Evolutionary conservation across 2,329 filamentous ascomycete genomes (phyloP), one percentile per base, ranked within the genome.

Genomic region (Scedosporium minutisporum): DNA sequence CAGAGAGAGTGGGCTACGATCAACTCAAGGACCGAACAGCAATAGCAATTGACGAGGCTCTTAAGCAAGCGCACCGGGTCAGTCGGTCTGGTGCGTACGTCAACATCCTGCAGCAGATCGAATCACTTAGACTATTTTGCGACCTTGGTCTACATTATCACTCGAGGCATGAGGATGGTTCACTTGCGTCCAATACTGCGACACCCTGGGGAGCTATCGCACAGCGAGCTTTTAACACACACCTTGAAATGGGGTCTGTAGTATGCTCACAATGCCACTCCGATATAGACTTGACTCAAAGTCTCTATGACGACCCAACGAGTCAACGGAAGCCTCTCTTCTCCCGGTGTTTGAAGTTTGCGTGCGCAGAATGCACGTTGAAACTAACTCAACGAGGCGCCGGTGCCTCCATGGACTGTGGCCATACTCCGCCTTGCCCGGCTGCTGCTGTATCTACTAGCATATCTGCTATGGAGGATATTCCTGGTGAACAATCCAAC

Each of bases 81-180:
- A 55, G 63, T 0, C 64, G 63, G 0, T 33, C 63, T 0, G 66
- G 66, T 0, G 64, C 69, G 0, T 79, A 74, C 57, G 69, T 75
- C 9, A 80, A 78, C 53, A 74, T 76, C 1, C 64, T 82, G 1
- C 75, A 79, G 63, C 71, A 74, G 51, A 78, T 82, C 33, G 76
- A 82, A 29, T 69, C 71, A 0, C 66, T 82, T 62, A 69, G 79
- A 1, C 68, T 80, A 16, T 68, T 81, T 3, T 82, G 80, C 42
- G 76, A 81, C 55, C 67, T 81, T 0, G 80, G 80, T 0, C 60
- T 77, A 0, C 66, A 72, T n/a, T 80, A 79, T 29, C 67, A 69
- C 3, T 61, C 62, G 3, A 67, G 74, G n/a, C 69, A 75, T 9
- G 66, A 68, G 10, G 64, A 63, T 41, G 61, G 60, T n/a, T 38